A percentile compares a stretch with the other conserved stretches of the same genome.
These are phyloP conservation scores for Bryoerythrophyllum caledonicum DNA, from an alignment of 225 moss, liverwort and hornwort genomes.

Conservation along the genomic window DNA sequence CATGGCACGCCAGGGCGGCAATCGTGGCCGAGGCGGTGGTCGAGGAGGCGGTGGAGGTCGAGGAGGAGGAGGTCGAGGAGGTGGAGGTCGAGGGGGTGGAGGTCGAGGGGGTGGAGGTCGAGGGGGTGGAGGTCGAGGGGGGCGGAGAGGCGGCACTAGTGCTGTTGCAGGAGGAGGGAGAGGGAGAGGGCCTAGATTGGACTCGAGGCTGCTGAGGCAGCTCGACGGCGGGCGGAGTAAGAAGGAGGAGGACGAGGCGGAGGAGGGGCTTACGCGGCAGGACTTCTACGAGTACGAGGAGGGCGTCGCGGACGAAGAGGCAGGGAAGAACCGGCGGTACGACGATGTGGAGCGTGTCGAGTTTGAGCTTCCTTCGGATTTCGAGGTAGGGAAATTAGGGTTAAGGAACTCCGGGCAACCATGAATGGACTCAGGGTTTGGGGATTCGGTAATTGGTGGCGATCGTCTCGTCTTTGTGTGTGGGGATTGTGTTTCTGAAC, in stretches of 20 bases:
- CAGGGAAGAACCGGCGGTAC: conserved; percentile 78
- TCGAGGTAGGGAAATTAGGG: conserved; percentile 52
- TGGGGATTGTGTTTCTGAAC: background rate
- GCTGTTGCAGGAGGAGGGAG: conserved; percentile 5
- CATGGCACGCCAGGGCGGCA: conserved; percentile 23
- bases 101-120: background rate
- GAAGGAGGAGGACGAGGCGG: conserved; percentile 14
- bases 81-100: background rate
- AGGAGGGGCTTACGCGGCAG: conserved; percentile 31
- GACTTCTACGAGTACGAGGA: conserved; percentile 91
- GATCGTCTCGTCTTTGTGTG: background rate
- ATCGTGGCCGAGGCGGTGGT: conserved; percentile 18
- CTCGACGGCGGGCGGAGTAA: conserved; percentile 34
- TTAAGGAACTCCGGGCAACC: background rate
- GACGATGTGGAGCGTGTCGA: conserved; percentile 75
- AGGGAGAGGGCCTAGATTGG: conserved; percentile 59
- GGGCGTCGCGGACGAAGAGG: conserved; percentile 78
- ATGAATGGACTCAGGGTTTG: too few relatives aligned
- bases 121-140: conserved; percentile 9
- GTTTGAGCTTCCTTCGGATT: conserved; percentile 90
- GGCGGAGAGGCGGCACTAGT: background rate
- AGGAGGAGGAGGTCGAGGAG: background rate
- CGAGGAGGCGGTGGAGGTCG: background rate
- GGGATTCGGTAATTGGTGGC: background rate
- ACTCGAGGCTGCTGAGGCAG: conserved; percentile 55